phyloP scores from a whole-genome alignment of 2,329 filamentous ascomycete species.

The Scortechinia acanthostroma region DNA sequence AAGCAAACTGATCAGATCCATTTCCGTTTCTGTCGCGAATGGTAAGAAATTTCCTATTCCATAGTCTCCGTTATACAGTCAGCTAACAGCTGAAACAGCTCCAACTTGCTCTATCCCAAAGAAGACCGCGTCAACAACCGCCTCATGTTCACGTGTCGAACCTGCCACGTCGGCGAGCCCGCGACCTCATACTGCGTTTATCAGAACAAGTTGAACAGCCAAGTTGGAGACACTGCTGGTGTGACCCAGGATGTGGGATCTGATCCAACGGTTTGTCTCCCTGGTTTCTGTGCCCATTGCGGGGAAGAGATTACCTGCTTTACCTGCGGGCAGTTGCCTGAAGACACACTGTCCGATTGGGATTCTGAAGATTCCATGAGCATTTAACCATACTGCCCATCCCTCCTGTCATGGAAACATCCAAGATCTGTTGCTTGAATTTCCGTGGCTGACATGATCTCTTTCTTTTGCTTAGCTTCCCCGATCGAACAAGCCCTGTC shows the following conservation, averaged over 20 bases:
- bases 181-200: slow-evolving; percentile 65
- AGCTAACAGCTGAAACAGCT: slow-evolving; percentile 18
- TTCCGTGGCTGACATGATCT: slow-evolving; percentile 10
- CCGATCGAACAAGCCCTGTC: slow-evolving; percentile 60
- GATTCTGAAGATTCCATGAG: too few species aligned
- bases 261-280: slow-evolving; percentile 68
- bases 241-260: slow-evolving; percentile 70
- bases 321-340: slow-evolving; percentile 6
- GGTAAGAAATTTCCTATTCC: slow-evolving; percentile 16
- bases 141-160: slow-evolving; percentile 68
- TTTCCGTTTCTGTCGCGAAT: slow-evolving; percentile 73
- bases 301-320: slow-evolving; percentile 7
- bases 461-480: slow-evolving; percentile 47
- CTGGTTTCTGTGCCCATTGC: slow-evolving; percentile 6
- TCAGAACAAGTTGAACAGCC: slow-evolving; percentile 64
- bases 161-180: slow-evolving; percentile 61
- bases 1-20: slow-evolving; percentile 48
- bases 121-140: slow-evolving; percentile 60
- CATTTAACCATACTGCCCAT: too few species aligned
- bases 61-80: background rate
- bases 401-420: background rate
- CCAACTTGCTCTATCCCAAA: slow-evolving; percentile 70
- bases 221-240: slow-evolving; percentile 68
- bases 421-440: too few species aligned
- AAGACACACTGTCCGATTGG: background rate